phyloP scores from a whole-genome alignment of 1,284 basidiomycete genomes.

The Chondrostereum purpureum region DNA sequence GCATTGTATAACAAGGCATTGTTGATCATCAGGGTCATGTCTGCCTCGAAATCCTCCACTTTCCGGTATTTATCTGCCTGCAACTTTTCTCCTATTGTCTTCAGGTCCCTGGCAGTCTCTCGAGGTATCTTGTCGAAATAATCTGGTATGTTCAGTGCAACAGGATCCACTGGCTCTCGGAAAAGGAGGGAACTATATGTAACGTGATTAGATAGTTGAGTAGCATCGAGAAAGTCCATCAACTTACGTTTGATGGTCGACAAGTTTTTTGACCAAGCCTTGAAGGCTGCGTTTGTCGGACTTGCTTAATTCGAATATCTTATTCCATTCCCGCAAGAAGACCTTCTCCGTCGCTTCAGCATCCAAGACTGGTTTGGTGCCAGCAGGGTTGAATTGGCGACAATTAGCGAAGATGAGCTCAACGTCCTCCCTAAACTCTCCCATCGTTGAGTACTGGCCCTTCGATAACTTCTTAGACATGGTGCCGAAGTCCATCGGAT shows the following conservation, averaged over 20 bases:
- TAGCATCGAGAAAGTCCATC: conserved; percentile 1
- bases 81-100: conserved; percentile 77
- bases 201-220: conserved; percentile 9
- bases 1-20: conserved; percentile 89
- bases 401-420: conserved; percentile 87
- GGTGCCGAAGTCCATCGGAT: conserved; percentile 94
- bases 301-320: conserved; percentile 69
- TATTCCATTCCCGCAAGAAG: conserved; percentile 84
- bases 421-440: conserved; percentile 76
- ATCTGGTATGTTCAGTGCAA: conserved; percentile 70
- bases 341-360: conserved; percentile 70
- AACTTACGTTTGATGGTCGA: conserved; percentile 68
- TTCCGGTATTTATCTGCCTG: conserved; percentile 80
- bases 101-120: conserved; percentile 85
- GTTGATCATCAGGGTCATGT: conserved; percentile 78
- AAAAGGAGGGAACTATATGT: conserved; percentile 64
- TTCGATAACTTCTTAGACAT: conserved; percentile 68
- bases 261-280: conserved; percentile 64
- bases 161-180: conserved; percentile 80
- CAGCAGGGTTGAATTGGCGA: conserved; percentile 81
- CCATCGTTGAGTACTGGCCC: conserved; percentile 71
- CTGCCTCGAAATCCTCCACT: conserved; percentile 72
- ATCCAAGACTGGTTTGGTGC: conserved; percentile 68
- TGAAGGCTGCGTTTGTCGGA: conserved; percentile 81
- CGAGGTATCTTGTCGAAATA: conserved; percentile 79